phyloP scores from a whole-genome alignment of 768 basidiomycete species.

The Kwoniella bestiolae region DNA sequence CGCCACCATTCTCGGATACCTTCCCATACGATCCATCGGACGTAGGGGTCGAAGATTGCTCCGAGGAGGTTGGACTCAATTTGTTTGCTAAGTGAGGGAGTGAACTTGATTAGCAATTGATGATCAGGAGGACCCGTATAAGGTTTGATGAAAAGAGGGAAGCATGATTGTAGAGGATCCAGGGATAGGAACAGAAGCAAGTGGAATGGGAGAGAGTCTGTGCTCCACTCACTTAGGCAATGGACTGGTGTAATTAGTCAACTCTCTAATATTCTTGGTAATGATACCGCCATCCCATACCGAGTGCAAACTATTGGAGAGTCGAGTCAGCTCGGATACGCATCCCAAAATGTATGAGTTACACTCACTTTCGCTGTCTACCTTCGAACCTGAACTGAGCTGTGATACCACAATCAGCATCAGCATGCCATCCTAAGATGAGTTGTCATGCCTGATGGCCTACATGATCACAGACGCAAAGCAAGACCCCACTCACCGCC shows the following conservation, averaged over 20 bases:
- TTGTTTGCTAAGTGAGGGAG: conserved; percentile 56
- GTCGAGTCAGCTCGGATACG: conserved; percentile 1
- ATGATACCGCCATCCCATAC: conserved; percentile 85
- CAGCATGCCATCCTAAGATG: conserved; percentile 2
- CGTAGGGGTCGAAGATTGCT: conserved; percentile 82
- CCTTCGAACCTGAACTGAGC: conserved; percentile 75
- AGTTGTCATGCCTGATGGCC: neutral
- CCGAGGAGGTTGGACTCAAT: conserved; percentile 73
- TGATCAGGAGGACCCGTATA: too few relatives aligned
- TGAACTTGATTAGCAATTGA: too few relatives aligned
- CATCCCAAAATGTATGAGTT: neutral
- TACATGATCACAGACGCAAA: conserved; percentile 10
- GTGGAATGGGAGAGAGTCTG: too few relatives aligned
- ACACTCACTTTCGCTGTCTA: conserved; percentile 68
- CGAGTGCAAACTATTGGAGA: conserved; percentile 70
- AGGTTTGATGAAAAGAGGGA: too few relatives aligned
- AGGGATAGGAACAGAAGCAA: conserved; percentile 11
- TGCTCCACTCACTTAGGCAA: conserved; percentile 68
- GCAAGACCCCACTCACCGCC: conserved; percentile 58
- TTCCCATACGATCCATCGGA: conserved; percentile 85
- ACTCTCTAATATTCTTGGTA: conserved; percentile 75
- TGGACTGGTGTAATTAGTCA: conserved; percentile 79
- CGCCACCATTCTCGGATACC: conserved; percentile 74
- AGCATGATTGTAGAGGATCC: neutral
- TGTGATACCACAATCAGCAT: conserved; percentile 18